phyloP scores from a whole-genome alignment of 2,329 filamentous ascomycete species.

The Curvularia lunata region DNA sequence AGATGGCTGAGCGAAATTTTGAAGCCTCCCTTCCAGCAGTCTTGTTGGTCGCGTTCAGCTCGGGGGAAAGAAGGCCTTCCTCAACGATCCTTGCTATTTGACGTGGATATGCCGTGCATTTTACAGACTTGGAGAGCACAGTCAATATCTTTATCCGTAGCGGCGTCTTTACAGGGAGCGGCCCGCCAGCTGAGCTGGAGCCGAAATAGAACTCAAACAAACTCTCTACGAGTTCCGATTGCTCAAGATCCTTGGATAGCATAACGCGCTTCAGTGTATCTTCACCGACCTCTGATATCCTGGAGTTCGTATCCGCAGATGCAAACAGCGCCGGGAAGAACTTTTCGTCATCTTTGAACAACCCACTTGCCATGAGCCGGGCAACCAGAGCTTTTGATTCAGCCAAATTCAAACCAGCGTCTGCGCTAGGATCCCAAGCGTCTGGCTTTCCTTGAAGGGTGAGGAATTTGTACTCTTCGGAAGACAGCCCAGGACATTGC shows the following conservation, averaged over 20 bases:
- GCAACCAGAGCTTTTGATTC: conserved; percentile 74
- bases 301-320: conserved; percentile 79
- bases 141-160: conserved; percentile 79
- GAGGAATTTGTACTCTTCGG: conserved; percentile 72
- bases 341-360: conserved; percentile 82
- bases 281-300: conserved; percentile 83
- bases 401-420: conserved; percentile 68
- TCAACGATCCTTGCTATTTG: conserved; percentile 73
- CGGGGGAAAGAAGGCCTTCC: conserved; percentile 63
- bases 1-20: conserved; percentile 81
- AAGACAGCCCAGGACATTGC: conserved; percentile 66
- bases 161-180: conserved; percentile 62
- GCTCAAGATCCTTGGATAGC: conserved; percentile 73
- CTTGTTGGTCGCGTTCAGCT: conserved; percentile 42
- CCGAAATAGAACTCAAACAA: conserved; percentile 77
- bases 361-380: conserved; percentile 79
- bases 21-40: conserved; percentile 72
- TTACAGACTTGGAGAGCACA: conserved; percentile 76
- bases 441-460: conserved; percentile 70
- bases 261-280: conserved; percentile 83
- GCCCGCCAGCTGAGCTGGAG: conserved; percentile 49
- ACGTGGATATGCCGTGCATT: conserved; percentile 72
- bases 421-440: conserved; percentile 67
- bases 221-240: conserved; percentile 64
- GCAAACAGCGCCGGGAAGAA: conserved; percentile 85